Evolutionary conservation across 106 monocot species (phyloP).

Genomic region (Dioscorea dumetorum): DNA sequence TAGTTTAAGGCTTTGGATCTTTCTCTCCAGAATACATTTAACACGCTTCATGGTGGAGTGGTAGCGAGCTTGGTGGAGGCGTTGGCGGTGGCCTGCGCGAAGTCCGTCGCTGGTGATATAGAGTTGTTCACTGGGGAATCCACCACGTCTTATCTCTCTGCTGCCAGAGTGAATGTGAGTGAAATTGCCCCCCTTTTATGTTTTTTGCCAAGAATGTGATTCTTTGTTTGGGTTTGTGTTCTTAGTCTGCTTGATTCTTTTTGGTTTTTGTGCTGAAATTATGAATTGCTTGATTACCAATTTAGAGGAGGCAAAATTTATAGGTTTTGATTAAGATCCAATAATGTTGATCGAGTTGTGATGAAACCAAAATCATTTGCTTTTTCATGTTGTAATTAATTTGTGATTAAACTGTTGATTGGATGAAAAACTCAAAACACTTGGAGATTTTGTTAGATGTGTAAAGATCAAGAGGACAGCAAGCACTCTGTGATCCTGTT

Average conservation of each 20-base stretch:
- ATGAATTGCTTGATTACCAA: no score
- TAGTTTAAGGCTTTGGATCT: neutral
- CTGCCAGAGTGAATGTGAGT: slow-evolving; percentile 53
- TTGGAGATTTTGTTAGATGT: no score
- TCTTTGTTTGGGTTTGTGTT: neutral
- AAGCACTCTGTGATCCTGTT: no score
- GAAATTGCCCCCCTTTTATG: neutral
- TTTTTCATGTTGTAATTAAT: no score
- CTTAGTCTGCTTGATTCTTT: neutral
- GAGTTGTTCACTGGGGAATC: slow-evolving; percentile 74
- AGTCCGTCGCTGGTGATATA: slow-evolving; percentile 52
- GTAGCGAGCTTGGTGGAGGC: slow-evolving; percentile 45
- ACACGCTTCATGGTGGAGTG: slow-evolving; percentile 72
- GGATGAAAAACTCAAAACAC: no score
- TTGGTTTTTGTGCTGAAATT: neutral
- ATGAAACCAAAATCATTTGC: no score
- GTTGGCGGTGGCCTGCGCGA: slow-evolving; percentile 64
- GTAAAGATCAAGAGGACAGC: no score
- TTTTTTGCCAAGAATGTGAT: neutral
- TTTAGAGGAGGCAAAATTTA: no score
- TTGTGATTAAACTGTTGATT: no score
- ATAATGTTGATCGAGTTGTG: no score
- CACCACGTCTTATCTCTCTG: slow-evolving; percentile 49
- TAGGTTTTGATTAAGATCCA: no score
- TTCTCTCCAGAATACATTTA: slow-evolving; percentile 45